phyloP scores from a whole-genome alignment of 2,329 filamentous ascomycete genomes.

The Graphilbum fragrans region DNA sequence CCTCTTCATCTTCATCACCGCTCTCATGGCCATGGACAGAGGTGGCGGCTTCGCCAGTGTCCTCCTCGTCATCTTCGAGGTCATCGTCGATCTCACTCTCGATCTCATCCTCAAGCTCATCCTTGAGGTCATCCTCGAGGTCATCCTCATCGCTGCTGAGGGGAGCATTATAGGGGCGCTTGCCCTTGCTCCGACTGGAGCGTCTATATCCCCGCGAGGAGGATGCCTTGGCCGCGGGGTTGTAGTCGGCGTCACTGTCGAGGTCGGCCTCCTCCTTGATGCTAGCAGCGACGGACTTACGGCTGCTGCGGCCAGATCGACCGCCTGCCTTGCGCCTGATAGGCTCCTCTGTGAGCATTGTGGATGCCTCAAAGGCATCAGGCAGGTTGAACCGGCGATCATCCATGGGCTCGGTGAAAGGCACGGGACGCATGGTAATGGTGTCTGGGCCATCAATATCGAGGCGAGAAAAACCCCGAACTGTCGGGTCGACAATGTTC shows the following conservation, averaged over 20 bases:
- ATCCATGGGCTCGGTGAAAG: slow-evolving; percentile 19
- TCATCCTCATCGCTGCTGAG: slow-evolving; percentile 1
- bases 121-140: slow-evolving; percentile 2
- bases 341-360: background rate
- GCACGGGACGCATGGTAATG: slow-evolving; percentile 16
- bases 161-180: too few species aligned
- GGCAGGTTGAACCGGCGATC: slow-evolving; percentile 20
- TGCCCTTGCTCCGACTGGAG: too few species aligned
- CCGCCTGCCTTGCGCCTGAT: background rate
- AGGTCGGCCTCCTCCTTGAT: slow-evolving; percentile 4
- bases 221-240: background rate
- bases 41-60: slow-evolving; percentile 2
- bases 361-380: slow-evolving; percentile 9
- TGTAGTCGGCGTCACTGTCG: slow-evolving; percentile 9
- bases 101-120: slow-evolving; percentile 1
- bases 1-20: background rate
- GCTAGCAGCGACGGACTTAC: background rate
- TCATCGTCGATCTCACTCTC: slow-evolving; percentile 2
- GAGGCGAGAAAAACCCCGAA: slow-evolving; percentile 22
- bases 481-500: slow-evolving; percentile 10
- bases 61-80: background rate
- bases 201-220: too few species aligned
- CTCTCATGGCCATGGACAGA: background rate
- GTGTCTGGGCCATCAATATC: slow-evolving; percentile 13
- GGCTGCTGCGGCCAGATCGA: too few species aligned